Evolutionary conservation across 768 basidiomycete species (phyloP).

Genomic region (Suillus luteus): DNA sequence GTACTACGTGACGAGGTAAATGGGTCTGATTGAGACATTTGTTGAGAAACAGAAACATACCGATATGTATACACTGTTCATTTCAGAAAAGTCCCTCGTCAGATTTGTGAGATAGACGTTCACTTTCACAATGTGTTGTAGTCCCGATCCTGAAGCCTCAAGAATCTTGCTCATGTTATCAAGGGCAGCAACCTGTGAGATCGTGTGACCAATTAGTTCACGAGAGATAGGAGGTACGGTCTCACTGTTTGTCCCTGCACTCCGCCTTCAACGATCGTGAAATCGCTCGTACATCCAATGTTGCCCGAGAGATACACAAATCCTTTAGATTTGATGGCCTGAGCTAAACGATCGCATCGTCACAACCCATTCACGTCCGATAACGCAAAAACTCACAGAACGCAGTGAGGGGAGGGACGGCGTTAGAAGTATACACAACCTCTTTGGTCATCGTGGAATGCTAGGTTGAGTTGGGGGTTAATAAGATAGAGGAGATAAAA

Average conservation of each 20-base stretch:
- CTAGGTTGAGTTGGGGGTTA: neutral
- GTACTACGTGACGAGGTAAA: constrained; percentile 37
- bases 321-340: constrained; percentile 37
- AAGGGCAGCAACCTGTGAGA: constrained; percentile 36
- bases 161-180: constrained; percentile 42
- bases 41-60: constrained; percentile 21
- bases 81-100: constrained; percentile 36
- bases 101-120: constrained; percentile 43
- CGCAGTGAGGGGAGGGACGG: constrained; percentile 36
- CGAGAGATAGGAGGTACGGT: neutral
- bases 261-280: constrained; percentile 37
- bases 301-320: constrained; percentile 44
- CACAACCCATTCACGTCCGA: neutral
- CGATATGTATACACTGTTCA: constrained; percentile 42
- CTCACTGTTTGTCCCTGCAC: constrained; percentile 41
- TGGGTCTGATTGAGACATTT: neutral
- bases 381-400: constrained; percentile 29
- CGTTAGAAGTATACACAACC: constrained; percentile 31
- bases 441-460: constrained; percentile 31
- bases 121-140: constrained; percentile 42
- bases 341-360: constrained; percentile 29
- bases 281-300: constrained; percentile 37
- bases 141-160: constrained; percentile 38
- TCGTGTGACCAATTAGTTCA: neutral
- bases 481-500: neutral